These are phyloP conservation scores for Citrullus colocynthis DNA, from an alignment of 306 rosid species.

Conservation along the genomic window DNA sequence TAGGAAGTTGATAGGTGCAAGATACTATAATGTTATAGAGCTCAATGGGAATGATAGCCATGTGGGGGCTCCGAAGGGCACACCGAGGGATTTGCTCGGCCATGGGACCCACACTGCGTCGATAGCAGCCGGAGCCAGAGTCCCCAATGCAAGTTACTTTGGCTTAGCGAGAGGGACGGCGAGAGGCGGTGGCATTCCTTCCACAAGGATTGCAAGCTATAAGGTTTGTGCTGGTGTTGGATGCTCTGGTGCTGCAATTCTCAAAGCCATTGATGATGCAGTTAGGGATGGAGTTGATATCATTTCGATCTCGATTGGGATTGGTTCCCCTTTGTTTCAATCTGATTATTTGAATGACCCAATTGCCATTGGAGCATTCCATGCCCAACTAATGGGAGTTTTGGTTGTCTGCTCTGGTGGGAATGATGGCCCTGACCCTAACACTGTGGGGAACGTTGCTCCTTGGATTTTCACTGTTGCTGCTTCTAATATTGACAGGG, in stretches of 20 bases:
- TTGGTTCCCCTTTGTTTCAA: conserved; percentile 37
- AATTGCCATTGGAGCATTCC: conserved; percentile 89
- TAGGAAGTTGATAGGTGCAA: conserved; percentile 93
- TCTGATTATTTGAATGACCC: conserved; percentile 62
- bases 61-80: conserved; percentile 20
- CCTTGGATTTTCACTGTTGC: conserved; percentile 91
- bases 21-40: conserved; percentile 38
- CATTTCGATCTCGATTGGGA: conserved; percentile 81
- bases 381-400: conserved; percentile 73
- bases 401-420: conserved; percentile 87
- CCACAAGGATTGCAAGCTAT: conserved; percentile 64
- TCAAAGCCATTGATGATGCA: conserved; percentile 87
- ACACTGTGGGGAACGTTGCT: conserved; percentile 65
- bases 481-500: conserved; percentile 87
- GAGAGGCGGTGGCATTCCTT: conserved; percentile 77
- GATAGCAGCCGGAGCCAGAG: conserved; percentile 55
- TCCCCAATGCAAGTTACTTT: conserved; percentile 58
- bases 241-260: conserved; percentile 55
- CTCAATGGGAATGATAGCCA: conserved; percentile 22
- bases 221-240: conserved; percentile 74
- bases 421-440: conserved; percentile 79
- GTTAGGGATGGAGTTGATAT: conserved; percentile 80
- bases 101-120: conserved; percentile 91
- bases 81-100: conserved; percentile 72
- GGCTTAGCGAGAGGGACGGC: conserved; percentile 75